Percentiles rank a stretch among this genome's conserved stretches.
phyloP scores from a whole-genome alignment of 129 eudicot species.

The Artemisia tridentata region DNA sequence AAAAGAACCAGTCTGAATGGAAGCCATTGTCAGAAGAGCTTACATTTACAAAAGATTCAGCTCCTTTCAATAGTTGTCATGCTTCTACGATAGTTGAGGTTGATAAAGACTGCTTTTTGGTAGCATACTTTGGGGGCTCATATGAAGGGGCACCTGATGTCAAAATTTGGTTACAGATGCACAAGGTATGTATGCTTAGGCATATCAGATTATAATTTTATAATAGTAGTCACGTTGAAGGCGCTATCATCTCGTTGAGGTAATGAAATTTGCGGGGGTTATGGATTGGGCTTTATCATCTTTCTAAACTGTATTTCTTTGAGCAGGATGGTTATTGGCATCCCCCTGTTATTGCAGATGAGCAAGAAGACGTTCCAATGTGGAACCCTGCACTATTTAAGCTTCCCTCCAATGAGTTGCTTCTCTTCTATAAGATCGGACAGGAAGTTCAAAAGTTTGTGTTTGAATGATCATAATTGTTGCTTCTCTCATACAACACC shows the following conservation, averaged over 20 bases:
- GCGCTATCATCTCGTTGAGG: not conserved
- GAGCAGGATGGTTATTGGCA: slow-evolving; percentile 79
- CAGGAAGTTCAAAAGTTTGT: slow-evolving; percentile 79
- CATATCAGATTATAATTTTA: not conserved
- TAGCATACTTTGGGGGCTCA: slow-evolving; percentile 95
- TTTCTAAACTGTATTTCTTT: slow-evolving; percentile 3
- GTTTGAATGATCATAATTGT: no score
- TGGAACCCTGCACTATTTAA: slow-evolving; percentile 95
- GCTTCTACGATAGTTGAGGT: slow-evolving; percentile 98
- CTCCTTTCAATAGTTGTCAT: slow-evolving; percentile 87
- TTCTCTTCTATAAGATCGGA: slow-evolving; percentile 84
- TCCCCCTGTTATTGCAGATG: slow-evolving; percentile 68
- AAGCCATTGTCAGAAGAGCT: slow-evolving; percentile 65
- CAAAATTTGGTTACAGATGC: slow-evolving; percentile 81
- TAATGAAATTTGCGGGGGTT: not conserved
- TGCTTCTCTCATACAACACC: no score
- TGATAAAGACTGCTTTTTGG: slow-evolving; percentile 67
- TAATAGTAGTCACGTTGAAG: no score
- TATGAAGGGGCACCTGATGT: slow-evolving; percentile 90
- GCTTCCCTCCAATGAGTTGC: slow-evolving; percentile 79
- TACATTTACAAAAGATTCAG: slow-evolving; percentile 60
- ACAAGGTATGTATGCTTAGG: slow-evolving; percentile 49
- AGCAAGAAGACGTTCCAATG: slow-evolving; percentile 71
- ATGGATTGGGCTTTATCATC: not conserved
- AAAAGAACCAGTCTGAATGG: slow-evolving; percentile 39